Percentiles rank a stretch among this genome's conserved stretches.
phyloP scores from a whole-genome alignment of 1,284 basidiomycete species.

The Anthracocystis setariae region DNA sequence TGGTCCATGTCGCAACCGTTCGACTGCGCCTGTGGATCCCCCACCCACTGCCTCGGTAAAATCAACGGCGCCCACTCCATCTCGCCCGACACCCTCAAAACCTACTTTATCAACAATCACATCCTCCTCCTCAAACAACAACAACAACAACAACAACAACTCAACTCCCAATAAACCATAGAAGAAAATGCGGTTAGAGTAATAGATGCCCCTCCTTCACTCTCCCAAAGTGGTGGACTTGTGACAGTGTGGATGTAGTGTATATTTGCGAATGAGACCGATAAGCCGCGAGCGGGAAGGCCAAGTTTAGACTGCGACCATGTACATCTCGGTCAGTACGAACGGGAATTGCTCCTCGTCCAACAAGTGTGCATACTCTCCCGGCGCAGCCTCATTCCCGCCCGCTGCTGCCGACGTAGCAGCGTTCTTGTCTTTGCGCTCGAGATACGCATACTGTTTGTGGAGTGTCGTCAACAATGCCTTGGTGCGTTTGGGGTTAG shows the following conservation, averaged over 20 bases:
- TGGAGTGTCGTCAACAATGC: slow-evolving; percentile 81
- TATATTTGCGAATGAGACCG: neutral
- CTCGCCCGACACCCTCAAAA: slow-evolving; percentile 16
- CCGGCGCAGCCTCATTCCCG: slow-evolving; percentile 52
- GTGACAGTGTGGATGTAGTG: neutral
- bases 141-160: slow-evolving; percentile 48
- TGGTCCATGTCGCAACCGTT: slow-evolving; percentile 65
- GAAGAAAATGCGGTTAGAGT: neutral
- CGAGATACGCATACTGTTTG: slow-evolving; percentile 82
- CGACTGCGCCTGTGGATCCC: slow-evolving; percentile 52
- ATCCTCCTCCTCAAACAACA: slow-evolving; percentile 52
- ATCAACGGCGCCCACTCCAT: slow-evolving; percentile 59
- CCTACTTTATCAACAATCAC: slow-evolving; percentile 61
- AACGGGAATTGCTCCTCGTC: slow-evolving; percentile 65
- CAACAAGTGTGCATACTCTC: slow-evolving; percentile 62
- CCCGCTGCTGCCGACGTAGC: slow-evolving; percentile 14
- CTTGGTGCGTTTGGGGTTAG: slow-evolving; percentile 81
- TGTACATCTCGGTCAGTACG: slow-evolving; percentile 62
- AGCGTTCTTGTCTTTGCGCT: slow-evolving; percentile 63
- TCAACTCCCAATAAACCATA: slow-evolving; percentile 3
- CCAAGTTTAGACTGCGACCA: slow-evolving; percentile 35
- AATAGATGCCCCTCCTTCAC: neutral
- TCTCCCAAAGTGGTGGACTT: neutral
- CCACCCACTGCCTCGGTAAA: slow-evolving; percentile 40
- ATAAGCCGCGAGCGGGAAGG: neutral